Conservation (phyloP, 257 asterid species). For the Nicotiana obtusifolia region DNA sequence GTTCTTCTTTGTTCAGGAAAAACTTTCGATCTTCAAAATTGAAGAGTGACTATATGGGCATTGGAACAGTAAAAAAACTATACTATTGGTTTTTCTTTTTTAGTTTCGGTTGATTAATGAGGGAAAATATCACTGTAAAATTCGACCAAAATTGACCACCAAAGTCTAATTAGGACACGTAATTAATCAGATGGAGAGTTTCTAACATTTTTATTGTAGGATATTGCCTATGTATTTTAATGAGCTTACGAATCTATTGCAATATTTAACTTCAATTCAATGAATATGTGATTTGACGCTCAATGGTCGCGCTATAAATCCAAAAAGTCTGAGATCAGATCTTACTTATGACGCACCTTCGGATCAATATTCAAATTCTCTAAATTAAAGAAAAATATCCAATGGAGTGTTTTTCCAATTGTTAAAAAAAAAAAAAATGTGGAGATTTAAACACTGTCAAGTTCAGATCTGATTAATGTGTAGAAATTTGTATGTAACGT, state of each 20-base stretch:
- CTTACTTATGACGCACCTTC: neutral
- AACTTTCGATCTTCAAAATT: too few species aligned
- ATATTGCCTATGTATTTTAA: neutral
- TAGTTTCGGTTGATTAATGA: too few species aligned
- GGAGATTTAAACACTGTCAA: neutral
- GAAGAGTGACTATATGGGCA: too few species aligned
- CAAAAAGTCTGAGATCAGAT: neutral
- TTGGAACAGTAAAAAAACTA: too few species aligned
- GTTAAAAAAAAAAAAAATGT: neutral
- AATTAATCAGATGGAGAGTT: neutral
- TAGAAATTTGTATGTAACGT: neutral
- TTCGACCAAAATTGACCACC: neutral
- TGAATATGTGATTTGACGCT: neutral
- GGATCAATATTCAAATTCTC: too few species aligned
- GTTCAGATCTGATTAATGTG: neutral
- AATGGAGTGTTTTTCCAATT: neutral
- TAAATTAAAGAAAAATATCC: neutral
- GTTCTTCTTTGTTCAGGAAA: too few species aligned
- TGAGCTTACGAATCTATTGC: neutral
- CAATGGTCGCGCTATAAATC: neutral
- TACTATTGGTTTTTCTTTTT: too few species aligned
- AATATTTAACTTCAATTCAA: neutral
- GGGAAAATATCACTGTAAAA: too few species aligned
- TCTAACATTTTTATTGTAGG: neutral
- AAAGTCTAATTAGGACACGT: neutral